phyloP scores from a whole-genome alignment of 352 stramenopile species.

The Phytophthora uliginosa region DNA sequence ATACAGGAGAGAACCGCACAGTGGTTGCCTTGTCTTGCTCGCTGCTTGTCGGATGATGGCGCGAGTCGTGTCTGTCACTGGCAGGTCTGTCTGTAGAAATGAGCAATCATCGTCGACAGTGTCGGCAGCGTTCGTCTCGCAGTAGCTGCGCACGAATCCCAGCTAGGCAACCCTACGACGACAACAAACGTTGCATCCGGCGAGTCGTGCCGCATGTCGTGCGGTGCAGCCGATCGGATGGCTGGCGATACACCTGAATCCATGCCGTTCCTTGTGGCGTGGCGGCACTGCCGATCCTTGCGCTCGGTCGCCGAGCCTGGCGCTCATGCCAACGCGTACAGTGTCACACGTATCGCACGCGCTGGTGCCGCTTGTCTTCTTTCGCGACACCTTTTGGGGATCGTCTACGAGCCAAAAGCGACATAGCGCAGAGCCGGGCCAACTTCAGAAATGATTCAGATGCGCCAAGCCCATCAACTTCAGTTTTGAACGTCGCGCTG shows the following conservation, averaged over 20 bases:
- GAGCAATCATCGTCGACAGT: constrained; percentile 1
- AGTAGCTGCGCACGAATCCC: constrained; percentile 3
- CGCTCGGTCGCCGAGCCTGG: not conserved
- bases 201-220: not conserved
- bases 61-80: not conserved
- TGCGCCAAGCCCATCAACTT: constrained; percentile 17
- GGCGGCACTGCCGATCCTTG: not conserved
- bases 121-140: not conserved
- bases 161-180: not conserved
- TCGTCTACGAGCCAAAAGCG: not conserved
- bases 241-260: constrained; percentile 6
- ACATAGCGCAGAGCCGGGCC: constrained; percentile 12
- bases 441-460: constrained; percentile 44
- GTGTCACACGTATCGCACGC: not conserved
- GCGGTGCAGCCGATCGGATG: constrained; percentile 3
- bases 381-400: not conserved
- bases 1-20: constrained; percentile 13
- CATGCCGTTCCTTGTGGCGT: constrained; percentile 2
- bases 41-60: constrained; percentile 10
- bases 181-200: constrained; percentile 7
- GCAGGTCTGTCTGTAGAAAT: not conserved
- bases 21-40: not conserved
- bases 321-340: not conserved
- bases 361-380: constrained; percentile 7
- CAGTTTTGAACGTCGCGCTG: not conserved